A percentile compares a stretch with the other conserved stretches of the same genome.
Evolutionary conservation across 495 filamentous ascomycete species (phyloP).

Genomic region (Lasiosphaeria ovina): DNA sequence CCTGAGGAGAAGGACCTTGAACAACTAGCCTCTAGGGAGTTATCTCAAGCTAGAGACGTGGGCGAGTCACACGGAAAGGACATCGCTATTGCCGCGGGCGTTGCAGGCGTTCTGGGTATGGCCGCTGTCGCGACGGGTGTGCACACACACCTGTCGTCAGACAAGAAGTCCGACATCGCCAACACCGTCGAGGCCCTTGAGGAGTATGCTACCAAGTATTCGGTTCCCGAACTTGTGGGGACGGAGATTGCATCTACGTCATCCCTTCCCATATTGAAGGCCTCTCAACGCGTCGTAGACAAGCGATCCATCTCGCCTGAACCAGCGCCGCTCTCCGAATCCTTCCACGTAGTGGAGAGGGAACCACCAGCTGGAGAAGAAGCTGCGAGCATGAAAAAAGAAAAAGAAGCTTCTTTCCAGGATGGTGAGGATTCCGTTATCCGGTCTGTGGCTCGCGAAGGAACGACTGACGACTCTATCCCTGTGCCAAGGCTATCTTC

Average conservation of each 20-base stretch:
- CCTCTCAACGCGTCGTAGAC: conserved; percentile 19
- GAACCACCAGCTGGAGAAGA: conserved; percentile 30
- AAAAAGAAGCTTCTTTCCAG: conserved; percentile 30
- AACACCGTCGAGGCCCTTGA: conserved; percentile 23
- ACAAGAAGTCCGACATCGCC: conserved; percentile 15
- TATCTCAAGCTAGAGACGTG: too few species aligned
- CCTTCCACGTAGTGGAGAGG: conserved; percentile 37
- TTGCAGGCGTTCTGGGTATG: conserved; percentile 22
- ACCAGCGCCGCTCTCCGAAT: conserved; percentile 34
- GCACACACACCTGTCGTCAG: conserved; percentile 13
- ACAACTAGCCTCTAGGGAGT: too few species aligned
- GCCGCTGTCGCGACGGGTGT: conserved; percentile 22
- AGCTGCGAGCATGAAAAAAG: conserved; percentile 22
- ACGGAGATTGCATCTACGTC: background rate
- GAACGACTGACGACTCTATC: conserved; percentile 38
- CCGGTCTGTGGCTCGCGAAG: conserved; percentile 28
- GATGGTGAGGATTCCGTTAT: conserved; percentile 35
- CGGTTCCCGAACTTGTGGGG: conserved; percentile 7
- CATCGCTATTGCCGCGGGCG: conserved; percentile 26
- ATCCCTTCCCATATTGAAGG: background rate
- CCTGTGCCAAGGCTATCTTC: conserved; percentile 26
- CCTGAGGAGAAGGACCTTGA: background rate
- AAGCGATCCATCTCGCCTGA: conserved; percentile 11
- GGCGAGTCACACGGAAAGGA: conserved; percentile 17
- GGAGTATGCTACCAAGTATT: conserved; percentile 21